A percentile compares a stretch with the other conserved stretches of the same genome.
phyloP scores from a whole-genome alignment of 371 early-diverging fungal genomes.

The Mortierella sp. region DNA sequence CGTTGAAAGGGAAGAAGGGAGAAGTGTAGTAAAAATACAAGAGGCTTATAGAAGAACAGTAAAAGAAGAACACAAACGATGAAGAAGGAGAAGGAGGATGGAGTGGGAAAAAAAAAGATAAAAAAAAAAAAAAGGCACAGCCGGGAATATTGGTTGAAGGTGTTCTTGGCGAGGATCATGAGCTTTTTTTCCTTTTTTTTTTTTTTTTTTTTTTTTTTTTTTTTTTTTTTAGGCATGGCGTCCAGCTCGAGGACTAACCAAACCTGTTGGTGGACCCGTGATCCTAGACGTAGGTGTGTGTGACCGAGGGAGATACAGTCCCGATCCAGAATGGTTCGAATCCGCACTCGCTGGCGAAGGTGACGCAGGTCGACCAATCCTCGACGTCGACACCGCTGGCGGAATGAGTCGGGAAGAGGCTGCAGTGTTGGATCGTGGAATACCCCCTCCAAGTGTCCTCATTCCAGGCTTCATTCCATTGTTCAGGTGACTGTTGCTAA shows the following conservation, averaged over 20 bases:
- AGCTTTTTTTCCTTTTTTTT: not conserved
- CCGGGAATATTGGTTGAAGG: no score
- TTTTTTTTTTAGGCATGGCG: conserved; percentile 7
- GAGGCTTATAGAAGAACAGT: conserved; percentile 18
- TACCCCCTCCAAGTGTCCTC: not conserved
- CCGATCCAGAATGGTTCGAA: conserved; percentile 15
- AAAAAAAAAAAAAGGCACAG: not conserved
- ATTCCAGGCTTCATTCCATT: conserved; percentile 17
- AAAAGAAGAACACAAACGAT: not conserved
- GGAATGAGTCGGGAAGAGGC: conserved; percentile 17
- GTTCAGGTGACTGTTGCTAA: no score
- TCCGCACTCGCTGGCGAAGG: conserved; percentile 20
- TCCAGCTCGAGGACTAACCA: conserved; percentile 36
- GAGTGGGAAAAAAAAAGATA: not conserved
- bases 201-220: conserved; percentile 9
- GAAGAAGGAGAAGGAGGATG: not conserved
- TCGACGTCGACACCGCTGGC: conserved; percentile 19
- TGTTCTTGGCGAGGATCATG: no score
- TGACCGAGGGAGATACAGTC: conserved; percentile 15
- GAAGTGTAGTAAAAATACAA: not conserved
- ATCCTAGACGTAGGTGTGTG: conserved; percentile 29
- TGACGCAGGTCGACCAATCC: conserved; percentile 13
- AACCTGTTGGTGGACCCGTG: not conserved
- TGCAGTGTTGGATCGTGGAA: conserved; percentile 19
- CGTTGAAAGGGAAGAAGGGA: not conserved